Evolutionary conservation across 2,329 filamentous ascomycete species (phyloP).

Genomic region (Aspergillaceae sp.): DNA sequence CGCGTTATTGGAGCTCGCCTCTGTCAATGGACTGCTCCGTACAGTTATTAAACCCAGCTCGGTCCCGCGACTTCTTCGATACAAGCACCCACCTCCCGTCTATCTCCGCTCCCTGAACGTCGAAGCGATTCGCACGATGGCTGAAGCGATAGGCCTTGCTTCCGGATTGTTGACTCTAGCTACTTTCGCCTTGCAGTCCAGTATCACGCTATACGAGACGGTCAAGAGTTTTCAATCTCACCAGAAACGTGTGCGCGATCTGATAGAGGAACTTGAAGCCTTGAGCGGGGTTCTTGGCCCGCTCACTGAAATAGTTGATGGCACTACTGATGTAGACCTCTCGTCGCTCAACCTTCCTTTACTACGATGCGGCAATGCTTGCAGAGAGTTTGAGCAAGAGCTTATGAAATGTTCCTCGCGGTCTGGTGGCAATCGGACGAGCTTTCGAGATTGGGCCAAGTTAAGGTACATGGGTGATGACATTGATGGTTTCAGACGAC

Average conservation of each 20-base stretch:
- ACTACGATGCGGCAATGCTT: constrained; percentile 35
- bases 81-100: too few relatives aligned
- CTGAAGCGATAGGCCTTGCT: constrained; percentile 30
- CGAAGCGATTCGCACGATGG: constrained; percentile 18
- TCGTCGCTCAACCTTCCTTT: constrained; percentile 31
- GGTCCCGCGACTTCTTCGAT: too few relatives aligned
- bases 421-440: constrained; percentile 28
- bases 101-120: too few relatives aligned
- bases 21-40: too few relatives aligned
- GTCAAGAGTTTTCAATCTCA: constrained; percentile 32
- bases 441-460: constrained; percentile 40
- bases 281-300: constrained; percentile 30
- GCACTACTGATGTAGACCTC: constrained; percentile 18
- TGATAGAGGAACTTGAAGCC: constrained; percentile 33
- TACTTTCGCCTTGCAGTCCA: constrained; percentile 34
- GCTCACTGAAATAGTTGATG: constrained; percentile 24
- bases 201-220: constrained; percentile 29
- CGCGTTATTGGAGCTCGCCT: too few relatives aligned
- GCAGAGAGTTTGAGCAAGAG: constrained; percentile 35
- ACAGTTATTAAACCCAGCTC: too few relatives aligned
- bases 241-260: constrained; percentile 32
- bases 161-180: constrained; percentile 31
- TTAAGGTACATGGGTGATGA: constrained; percentile 39
- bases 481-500: constrained; percentile 33
- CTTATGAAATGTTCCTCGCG: constrained; percentile 28